Conservation (phyloP, 1,139 yeast species). For the Geotrichum phurueaensis region DNA sequence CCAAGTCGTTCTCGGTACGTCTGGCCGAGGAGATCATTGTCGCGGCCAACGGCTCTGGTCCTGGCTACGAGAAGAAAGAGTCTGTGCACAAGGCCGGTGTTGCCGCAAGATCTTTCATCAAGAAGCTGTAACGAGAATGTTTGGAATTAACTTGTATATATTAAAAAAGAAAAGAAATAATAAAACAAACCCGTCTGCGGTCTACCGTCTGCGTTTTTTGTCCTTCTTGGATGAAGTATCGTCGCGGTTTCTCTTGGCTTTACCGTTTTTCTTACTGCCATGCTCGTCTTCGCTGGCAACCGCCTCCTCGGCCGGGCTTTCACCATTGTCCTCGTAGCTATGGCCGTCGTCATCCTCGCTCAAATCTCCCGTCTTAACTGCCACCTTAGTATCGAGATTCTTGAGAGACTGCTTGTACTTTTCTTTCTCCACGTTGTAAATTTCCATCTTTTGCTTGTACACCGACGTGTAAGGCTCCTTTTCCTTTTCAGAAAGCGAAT, state of each 20-base stretch:
- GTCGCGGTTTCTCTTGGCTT: background rate
- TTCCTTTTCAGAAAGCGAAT: slow-evolving; percentile 56
- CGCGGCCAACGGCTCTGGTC: slow-evolving; percentile 70
- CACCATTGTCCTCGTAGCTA: background rate
- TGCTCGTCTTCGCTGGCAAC: background rate
- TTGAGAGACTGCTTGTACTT: slow-evolving; percentile 38
- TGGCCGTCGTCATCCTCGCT: slow-evolving; percentile 5
- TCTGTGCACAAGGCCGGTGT: slow-evolving; percentile 82
- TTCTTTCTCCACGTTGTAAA: slow-evolving; percentile 59
- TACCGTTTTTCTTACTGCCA: background rate
- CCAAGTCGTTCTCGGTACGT: slow-evolving; percentile 78
- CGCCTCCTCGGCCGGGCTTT: background rate
- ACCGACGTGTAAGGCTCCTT: slow-evolving; percentile 71
- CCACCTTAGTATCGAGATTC: slow-evolving; percentile 41
- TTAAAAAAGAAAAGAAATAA: background rate
- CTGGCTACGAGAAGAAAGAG: slow-evolving; percentile 78
- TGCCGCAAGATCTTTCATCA: slow-evolving; percentile 37
- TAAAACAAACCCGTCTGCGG: slow-evolving; percentile 19
- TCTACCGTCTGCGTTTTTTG: slow-evolving; percentile 19
- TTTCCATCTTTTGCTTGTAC: slow-evolving; percentile 58
- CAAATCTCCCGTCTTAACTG: slow-evolving; percentile 17
- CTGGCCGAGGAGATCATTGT: slow-evolving; percentile 82
- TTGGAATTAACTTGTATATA: background rate
- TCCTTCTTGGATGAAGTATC: slow-evolving; percentile 1
- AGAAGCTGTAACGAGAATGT: slow-evolving; percentile 24